phyloP scores from a whole-genome alignment of 768 basidiomycete genomes.

The Russula compacta region DNA sequence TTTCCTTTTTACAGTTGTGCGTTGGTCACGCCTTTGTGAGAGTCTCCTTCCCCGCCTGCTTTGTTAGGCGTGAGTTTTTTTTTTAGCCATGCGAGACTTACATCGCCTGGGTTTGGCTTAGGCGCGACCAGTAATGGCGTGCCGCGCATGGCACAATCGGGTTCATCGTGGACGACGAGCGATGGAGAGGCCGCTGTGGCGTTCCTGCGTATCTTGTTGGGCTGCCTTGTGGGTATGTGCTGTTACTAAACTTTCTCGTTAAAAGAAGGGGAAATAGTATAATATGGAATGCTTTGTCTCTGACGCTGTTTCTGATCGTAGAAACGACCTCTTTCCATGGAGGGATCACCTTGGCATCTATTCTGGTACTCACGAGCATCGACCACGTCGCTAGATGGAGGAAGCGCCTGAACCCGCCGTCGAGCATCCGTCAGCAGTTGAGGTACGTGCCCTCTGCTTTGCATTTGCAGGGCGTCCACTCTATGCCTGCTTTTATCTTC shows the following conservation, averaged over 20 bases:
- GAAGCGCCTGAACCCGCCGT: constrained; percentile 7
- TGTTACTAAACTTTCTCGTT: not conserved
- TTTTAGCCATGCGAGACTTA: not conserved
- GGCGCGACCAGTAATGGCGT: not conserved
- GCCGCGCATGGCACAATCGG: not conserved
- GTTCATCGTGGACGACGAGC: constrained; percentile 32
- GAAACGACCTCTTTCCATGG: constrained; percentile 71
- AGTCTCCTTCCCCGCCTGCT: constrained; percentile 9
- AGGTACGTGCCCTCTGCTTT: not conserved
- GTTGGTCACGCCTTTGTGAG: constrained; percentile 64
- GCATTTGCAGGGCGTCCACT: not conserved
- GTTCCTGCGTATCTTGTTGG: constrained; percentile 53
- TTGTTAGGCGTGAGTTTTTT: not conserved
- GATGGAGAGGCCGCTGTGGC: constrained; percentile 41
- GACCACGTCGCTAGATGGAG: constrained; percentile 29
- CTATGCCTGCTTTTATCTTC: not conserved
- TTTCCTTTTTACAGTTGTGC: constrained; percentile 44
- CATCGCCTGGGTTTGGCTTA: not conserved
- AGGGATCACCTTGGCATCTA: constrained; percentile 53
- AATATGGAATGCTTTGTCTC: not conserved
- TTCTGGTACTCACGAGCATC: constrained; percentile 37
- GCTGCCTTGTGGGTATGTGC: constrained; percentile 50
- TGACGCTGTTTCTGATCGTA: constrained; percentile 23
- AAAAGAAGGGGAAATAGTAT: not conserved
- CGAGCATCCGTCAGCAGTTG: constrained; percentile 15